These are phyloP conservation scores for Gloeopeniophorella convolvens DNA, from an alignment of 768 basidiomycete species.

Conservation along the genomic window DNA sequence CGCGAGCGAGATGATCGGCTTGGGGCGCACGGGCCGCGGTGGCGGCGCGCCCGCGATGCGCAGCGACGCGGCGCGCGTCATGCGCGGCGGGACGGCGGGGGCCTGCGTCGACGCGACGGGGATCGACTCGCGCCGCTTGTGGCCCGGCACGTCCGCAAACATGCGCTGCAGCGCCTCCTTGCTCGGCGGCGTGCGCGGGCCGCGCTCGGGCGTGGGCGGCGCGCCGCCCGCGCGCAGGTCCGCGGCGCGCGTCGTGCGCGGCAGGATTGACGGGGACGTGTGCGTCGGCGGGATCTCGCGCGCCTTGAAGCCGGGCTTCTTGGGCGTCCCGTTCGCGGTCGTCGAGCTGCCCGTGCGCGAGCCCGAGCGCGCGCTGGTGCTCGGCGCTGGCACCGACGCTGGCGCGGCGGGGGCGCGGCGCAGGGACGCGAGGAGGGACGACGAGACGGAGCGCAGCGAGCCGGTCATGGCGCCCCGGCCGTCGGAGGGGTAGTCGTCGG, in stretches of 20 bases:
- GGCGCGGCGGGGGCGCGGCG: slow-evolving; percentile 27
- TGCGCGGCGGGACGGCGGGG: slow-evolving; percentile 62
- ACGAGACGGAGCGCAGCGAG: slow-evolving; percentile 39
- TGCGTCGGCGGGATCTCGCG: slow-evolving; percentile 59
- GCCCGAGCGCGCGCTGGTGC: too few relatives aligned
- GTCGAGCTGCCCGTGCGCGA: slow-evolving; percentile 37
- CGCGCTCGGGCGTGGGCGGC: slow-evolving; percentile 35
- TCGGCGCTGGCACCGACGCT: slow-evolving; percentile 14
- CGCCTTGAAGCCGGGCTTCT: slow-evolving; percentile 55
- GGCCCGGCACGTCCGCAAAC: slow-evolving; percentile 76
- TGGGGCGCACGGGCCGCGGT: slow-evolving; percentile 25
- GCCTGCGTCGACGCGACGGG: slow-evolving; percentile 69
- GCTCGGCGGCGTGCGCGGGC: slow-evolving; percentile 47
- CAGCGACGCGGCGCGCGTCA: slow-evolving; percentile 71
- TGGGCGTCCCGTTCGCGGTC: slow-evolving; percentile 37
- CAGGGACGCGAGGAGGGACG: slow-evolving; percentile 42
- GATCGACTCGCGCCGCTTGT: slow-evolving; percentile 66
- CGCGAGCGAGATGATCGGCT: slow-evolving; percentile 7
- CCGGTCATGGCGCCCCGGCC: slow-evolving; percentile 26
- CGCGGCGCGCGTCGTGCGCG: slow-evolving; percentile 70
- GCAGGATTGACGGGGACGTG: slow-evolving; percentile 60
- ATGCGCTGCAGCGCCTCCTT: slow-evolving; percentile 58
- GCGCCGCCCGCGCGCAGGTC: slow-evolving; percentile 60
- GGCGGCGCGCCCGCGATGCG: slow-evolving; percentile 49
- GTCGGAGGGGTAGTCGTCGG: slow-evolving; percentile 35